Percentiles rank a stretch among this genome's conserved stretches.
Evolutionary conservation across 2,329 filamentous ascomycete genomes (phyloP).

Genomic region (Monilinia fructigena): DNA sequence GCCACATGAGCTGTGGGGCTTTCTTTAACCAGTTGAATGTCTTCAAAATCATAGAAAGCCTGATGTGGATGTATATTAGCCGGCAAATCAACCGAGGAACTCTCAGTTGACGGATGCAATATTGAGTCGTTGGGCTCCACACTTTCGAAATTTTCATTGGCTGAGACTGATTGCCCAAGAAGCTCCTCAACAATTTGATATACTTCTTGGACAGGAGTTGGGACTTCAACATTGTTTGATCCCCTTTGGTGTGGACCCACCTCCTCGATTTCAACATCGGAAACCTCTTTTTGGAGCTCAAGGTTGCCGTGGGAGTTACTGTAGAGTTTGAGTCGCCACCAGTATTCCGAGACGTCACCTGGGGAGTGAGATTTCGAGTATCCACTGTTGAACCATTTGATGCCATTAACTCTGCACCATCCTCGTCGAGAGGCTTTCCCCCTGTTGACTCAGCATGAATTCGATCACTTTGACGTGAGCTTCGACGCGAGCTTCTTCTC

Average conservation of each 20-base stretch:
- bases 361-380: not conserved
- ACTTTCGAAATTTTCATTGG: not conserved
- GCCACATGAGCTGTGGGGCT: conserved; percentile 2
- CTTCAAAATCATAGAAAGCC: not conserved
- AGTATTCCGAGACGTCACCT: not conserved
- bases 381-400: not conserved
- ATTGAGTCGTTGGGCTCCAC: not conserved
- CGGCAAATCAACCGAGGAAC: not conserved
- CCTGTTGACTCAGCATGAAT: not conserved
- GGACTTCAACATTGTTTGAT: not conserved
- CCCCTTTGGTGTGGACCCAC: not conserved
- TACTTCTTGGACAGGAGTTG: not conserved
- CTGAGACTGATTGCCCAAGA: conserved; percentile 5
- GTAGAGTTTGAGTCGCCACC: no score
- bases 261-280: not conserved
- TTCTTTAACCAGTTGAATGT: not conserved
- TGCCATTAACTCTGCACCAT: not conserved
- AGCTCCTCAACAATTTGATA: conserved; percentile 11
- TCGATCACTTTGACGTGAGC: conserved; percentile 16
- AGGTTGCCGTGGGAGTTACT: not conserved
- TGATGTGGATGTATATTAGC: not conserved
- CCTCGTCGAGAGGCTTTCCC: not conserved
- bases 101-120: not conserved
- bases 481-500: conserved; percentile 11
- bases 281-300: not conserved